Conservation (phyloP, 805 yeast species). For the Wickerhamomyces bovis region DNA sequence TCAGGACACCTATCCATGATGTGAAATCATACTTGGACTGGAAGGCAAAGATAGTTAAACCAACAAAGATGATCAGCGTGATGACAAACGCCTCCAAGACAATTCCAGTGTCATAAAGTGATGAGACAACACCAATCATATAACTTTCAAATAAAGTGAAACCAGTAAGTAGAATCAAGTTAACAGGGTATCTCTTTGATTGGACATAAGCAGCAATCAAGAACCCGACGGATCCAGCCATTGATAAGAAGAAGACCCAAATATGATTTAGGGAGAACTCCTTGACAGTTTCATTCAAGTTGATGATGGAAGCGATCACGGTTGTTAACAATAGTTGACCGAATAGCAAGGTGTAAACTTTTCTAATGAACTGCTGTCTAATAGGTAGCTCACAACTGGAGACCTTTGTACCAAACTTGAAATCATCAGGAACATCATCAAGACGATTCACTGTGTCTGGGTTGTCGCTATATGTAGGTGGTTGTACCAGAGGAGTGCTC, state of each 20-base stretch:
- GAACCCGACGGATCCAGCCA: slow-evolving; percentile 55
- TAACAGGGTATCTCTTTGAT: slow-evolving; percentile 64
- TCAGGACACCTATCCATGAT: slow-evolving; percentile 55
- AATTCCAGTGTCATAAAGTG: slow-evolving; percentile 54
- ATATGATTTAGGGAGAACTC: slow-evolving; percentile 51
- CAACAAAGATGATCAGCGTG: slow-evolving; percentile 66
- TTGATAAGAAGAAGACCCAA: slow-evolving; percentile 53
- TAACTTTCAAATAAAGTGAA: slow-evolving; percentile 77
- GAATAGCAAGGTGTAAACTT: slow-evolving; percentile 68
- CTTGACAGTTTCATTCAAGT: slow-evolving; percentile 37
- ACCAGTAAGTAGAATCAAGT: slow-evolving; percentile 50
- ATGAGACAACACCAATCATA: slow-evolving; percentile 59
- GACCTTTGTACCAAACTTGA: slow-evolving; percentile 74
- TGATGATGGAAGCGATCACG: slow-evolving; percentile 46
- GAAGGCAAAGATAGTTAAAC: slow-evolving; percentile 69
- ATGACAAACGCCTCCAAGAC: slow-evolving; percentile 67
- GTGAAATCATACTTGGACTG: slow-evolving; percentile 74
- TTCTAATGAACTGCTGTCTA: slow-evolving; percentile 69
- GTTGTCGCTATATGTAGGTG: slow-evolving; percentile 22
- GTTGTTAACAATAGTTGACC: slow-evolving; percentile 61
- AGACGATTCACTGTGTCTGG: slow-evolving; percentile 1
- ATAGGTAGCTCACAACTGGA: slow-evolving; percentile 71
- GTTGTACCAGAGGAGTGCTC: slow-evolving; percentile 22
- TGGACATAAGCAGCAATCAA: slow-evolving; percentile 58
- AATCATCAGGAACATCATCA: slow-evolving; percentile 55